Percentiles rank a stretch among this genome's conserved stretches.
Evolutionary conservation across 345 rosid genomes (phyloP).

Genomic region (Salix brachista): DNA sequence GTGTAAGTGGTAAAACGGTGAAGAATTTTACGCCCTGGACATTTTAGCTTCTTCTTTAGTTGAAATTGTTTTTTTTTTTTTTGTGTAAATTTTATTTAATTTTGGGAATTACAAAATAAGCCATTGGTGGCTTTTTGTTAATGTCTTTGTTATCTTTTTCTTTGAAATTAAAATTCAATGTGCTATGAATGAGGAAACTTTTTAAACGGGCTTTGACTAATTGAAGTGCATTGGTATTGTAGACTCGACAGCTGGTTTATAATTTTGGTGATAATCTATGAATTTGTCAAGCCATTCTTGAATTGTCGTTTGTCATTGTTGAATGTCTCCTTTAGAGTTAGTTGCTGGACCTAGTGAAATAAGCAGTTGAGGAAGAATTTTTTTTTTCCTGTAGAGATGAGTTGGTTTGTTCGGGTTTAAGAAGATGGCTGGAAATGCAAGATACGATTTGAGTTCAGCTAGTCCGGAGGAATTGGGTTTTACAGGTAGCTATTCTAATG

Average conservation of each 20-base stretch:
- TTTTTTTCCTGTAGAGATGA: background rate
- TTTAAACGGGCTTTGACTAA: background rate
- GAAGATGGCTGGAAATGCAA: slow-evolving; percentile 42
- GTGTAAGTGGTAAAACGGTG: background rate
- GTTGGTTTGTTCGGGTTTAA: slow-evolving; percentile 5
- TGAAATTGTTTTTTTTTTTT: background rate
- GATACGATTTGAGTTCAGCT: slow-evolving; percentile 40
- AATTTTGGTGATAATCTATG: slow-evolving; percentile 4
- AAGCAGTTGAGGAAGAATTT: background rate
- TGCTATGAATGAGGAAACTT: background rate
- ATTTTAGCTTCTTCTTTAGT: background rate
- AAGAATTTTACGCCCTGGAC: background rate
- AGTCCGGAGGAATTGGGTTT: slow-evolving; percentile 40
- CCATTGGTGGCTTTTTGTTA: background rate
- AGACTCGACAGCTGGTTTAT: background rate
- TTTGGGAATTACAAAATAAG: background rate
- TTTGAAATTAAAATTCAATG: background rate
- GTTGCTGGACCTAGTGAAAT: slow-evolving; percentile 9
- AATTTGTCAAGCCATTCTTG: background rate
- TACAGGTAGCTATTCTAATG: slow-evolving; percentile 39
- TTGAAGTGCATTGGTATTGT: slow-evolving; percentile 8
- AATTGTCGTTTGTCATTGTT: background rate
- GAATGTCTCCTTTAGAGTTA: background rate
- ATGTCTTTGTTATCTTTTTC: background rate
- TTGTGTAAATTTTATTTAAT: background rate